Evolutionary conservation across 1,139 yeast species (phyloP), one percentile per base, ranked within the genome.

Genomic region (Scheffersomyces titani): DNA sequence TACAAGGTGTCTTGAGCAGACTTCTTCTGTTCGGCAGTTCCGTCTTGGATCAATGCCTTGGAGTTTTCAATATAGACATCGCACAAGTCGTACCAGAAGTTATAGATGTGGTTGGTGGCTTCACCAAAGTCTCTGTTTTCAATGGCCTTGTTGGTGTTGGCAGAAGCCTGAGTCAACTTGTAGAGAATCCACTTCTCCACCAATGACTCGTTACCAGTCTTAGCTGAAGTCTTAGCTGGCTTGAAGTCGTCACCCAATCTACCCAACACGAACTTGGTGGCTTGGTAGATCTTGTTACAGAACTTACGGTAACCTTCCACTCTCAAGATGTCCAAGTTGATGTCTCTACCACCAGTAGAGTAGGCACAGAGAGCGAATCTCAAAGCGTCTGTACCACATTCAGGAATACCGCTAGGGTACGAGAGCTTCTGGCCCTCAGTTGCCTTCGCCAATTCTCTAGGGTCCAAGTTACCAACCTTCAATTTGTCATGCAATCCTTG

Each of bases 251-350:
- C 89, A 57, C 98, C 99, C 63, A 94, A 83, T 75, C 96, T 88
- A 86, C 96, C 89, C 75, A 94, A 82, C 49, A 92, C 99, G 71
- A 94, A 94, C 80, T 94, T 94, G 62, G 99, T 93, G 57, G 99
- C 99, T 80, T 94, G 99, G 83, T 92, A 94, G 68, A 94, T 94
- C 87, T 94, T 94, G 87, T 94, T 94, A 84, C 99, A 93, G 90
- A 94, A 94, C 84, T 94, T 94, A 80, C 99, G 87, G 88, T 94
- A 94, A 70, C 99, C 99, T 74, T 96, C 99, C 65, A 94, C 97
- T 80, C 99, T 90, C 74, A 92, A 82, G 68, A 94, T 92, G 73
- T 94, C 98, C 73, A 94, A 85, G 78, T 94, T 94, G 75, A 94
- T 94, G 71, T 94, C 99, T 78, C 98, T 89, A 68, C 98, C 98